Conservation (phyloP, 1,284 basidiomycete species). For the Trametes sp. region DNA sequence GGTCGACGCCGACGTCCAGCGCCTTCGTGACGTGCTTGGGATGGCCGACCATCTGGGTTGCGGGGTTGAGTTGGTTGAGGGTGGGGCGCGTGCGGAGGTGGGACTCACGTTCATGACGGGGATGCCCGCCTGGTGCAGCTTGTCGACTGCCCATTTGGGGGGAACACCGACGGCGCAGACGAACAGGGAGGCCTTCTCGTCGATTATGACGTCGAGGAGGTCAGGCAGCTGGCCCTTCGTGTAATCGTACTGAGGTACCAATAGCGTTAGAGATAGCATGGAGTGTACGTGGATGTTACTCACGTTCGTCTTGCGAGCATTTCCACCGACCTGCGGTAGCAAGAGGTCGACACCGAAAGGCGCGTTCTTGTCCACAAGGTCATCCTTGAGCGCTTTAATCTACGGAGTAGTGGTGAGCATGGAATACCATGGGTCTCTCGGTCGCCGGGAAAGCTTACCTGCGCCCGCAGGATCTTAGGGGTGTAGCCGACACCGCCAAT, state of each 20-base stretch:
- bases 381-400: slow-evolving; percentile 78
- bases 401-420: slow-evolving; percentile 39
- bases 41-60: slow-evolving; percentile 82
- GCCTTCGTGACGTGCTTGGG: slow-evolving; percentile 88
- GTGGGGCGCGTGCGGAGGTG: not conserved
- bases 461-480: slow-evolving; percentile 73
- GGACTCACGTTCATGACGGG: slow-evolving; percentile 80
- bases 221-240: slow-evolving; percentile 83
- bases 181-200: slow-evolving; percentile 83
- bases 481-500: slow-evolving; percentile 88
- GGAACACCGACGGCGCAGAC: slow-evolving; percentile 90
- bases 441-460: slow-evolving; percentile 51
- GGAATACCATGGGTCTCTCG: not conserved
- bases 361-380: slow-evolving; percentile 71
- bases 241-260: slow-evolving; percentile 67
- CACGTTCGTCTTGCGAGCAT: slow-evolving; percentile 87
- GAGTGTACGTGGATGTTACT: slow-evolving; percentile 37
- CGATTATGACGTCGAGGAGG: slow-evolving; percentile 87
- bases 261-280: not conserved
- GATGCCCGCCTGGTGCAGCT: slow-evolving; percentile 82
- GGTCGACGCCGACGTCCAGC: slow-evolving; percentile 80
- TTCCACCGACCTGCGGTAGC: slow-evolving; percentile 83
- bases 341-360: slow-evolving; percentile 91
- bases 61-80: not conserved
- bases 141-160: slow-evolving; percentile 78